Conservation (phyloP, 176 grass and related monocot species). For the Metroxylon sagu region DNA sequence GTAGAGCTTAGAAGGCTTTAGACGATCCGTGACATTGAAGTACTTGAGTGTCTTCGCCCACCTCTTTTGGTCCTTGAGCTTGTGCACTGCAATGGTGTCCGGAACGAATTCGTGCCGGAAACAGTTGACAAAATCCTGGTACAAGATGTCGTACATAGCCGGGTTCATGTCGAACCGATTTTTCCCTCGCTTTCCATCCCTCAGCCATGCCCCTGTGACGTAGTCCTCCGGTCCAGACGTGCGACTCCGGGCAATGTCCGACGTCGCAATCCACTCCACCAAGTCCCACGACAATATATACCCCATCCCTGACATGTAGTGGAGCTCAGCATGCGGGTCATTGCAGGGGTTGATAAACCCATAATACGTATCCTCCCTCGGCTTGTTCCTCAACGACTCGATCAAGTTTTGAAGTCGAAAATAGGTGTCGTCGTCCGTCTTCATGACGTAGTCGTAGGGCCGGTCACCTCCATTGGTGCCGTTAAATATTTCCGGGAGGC, state of each 20-base stretch:
- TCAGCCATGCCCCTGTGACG: slow-evolving; percentile 72
- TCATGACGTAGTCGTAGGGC: slow-evolving; percentile 1
- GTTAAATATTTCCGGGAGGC: not conserved
- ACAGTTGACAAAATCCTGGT: too few relatives aligned
- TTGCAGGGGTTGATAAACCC: not conserved
- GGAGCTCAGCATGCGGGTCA: not conserved
- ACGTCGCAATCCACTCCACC: slow-evolving; percentile 43
- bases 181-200: too few relatives aligned
- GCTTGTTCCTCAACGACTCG: not conserved
- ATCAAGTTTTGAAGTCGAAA: not conserved
- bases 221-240: slow-evolving; percentile 47
- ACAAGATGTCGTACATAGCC: too few relatives aligned
- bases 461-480: not conserved
- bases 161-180: too few relatives aligned
- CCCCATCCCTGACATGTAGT: slow-evolving; percentile 78
- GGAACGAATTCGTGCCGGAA: too few relatives aligned
- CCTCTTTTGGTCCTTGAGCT: too few relatives aligned
- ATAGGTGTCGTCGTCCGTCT: slow-evolving; percentile 10
- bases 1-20: too few relatives aligned
- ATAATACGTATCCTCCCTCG: slow-evolving; percentile 4
- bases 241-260: slow-evolving; percentile 35
- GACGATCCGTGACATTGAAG: too few relatives aligned
- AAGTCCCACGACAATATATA: slow-evolving; percentile 82
- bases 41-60: too few relatives aligned
- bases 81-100: too few relatives aligned